Conservation (phyloP, 495 filamentous ascomycete species). For the Cryomyces minteri region DNA sequence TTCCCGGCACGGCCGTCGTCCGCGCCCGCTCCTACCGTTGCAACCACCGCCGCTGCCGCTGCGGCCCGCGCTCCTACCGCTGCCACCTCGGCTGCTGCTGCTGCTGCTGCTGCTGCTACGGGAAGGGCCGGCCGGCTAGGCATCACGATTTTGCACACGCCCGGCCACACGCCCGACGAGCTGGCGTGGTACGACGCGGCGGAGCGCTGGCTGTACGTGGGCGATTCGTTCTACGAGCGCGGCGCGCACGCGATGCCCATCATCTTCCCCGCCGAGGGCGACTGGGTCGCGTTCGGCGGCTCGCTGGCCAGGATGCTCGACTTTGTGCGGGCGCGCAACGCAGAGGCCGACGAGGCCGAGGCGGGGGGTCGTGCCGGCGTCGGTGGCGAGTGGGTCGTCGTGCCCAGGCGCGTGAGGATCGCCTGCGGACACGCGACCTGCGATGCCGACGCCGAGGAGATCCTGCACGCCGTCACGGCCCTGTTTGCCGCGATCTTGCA, state of each 20-base stretch:
- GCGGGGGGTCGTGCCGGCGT: neutral
- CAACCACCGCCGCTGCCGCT: too few relatives aligned
- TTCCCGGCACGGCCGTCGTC: neutral
- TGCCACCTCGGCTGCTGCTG: too few relatives aligned
- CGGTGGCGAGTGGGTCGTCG: constrained; percentile 4
- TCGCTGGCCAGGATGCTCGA: constrained; percentile 6
- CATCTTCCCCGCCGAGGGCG: constrained; percentile 17
- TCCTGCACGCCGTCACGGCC: constrained; percentile 4
- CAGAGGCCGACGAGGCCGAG: constrained; percentile 1
- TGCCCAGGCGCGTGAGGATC: constrained; percentile 4
- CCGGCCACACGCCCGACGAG: constrained; percentile 26
- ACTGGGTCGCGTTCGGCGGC: constrained; percentile 8
- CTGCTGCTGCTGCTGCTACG: neutral
- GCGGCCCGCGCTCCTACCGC: too few relatives aligned
- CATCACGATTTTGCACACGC: constrained; percentile 22
- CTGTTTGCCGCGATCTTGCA: constrained; percentile 3
- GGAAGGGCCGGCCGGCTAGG: constrained; percentile 3
- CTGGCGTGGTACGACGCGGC: constrained; percentile 22
- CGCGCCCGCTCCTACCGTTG: neutral
- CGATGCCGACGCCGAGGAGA: constrained; percentile 4
- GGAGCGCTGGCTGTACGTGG: constrained; percentile 22
- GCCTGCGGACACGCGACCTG: constrained; percentile 5
- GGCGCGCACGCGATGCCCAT: constrained; percentile 19
- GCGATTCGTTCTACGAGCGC: constrained; percentile 24
- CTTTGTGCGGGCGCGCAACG: constrained; percentile 7